Percentiles rank a stretch among this genome's conserved stretches.
These are phyloP conservation scores for Calonectria hawksworthii DNA, from an alignment of 2,329 filamentous ascomycete genomes.

Conservation along the genomic window DNA sequence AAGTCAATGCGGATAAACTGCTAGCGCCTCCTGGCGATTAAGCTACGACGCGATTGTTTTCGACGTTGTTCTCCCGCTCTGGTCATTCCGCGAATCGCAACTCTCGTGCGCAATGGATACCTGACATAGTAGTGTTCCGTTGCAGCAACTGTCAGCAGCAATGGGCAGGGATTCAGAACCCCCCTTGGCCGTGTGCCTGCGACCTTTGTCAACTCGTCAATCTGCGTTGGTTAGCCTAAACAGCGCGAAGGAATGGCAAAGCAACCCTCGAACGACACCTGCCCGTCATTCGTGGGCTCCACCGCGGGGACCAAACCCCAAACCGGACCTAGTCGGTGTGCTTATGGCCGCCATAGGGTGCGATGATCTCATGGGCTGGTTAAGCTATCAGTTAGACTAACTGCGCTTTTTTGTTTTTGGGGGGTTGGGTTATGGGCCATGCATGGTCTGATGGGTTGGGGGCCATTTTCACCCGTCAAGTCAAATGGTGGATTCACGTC, in stretches of 20 bases:
- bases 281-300: conserved; percentile 19
- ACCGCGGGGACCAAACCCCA: conserved; percentile 7
- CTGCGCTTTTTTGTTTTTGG: conserved; percentile 1
- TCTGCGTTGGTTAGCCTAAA: conserved; percentile 1
- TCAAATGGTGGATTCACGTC: conserved; percentile 4
- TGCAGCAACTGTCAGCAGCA: conserved; percentile 10
- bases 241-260: background rate
- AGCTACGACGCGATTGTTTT: conserved; percentile 6
- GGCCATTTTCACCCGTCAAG: conserved; percentile 1
- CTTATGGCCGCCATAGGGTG: conserved; percentile 14
- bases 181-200: background rate
- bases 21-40: background rate
- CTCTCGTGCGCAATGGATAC: conserved; percentile 5
- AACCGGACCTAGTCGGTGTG: conserved; percentile 7
- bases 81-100: background rate
- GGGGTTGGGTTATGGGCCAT: conserved; percentile 3
- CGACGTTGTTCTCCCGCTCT: background rate
- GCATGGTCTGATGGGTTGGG: conserved; percentile 19
- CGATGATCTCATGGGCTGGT: conserved; percentile 22
- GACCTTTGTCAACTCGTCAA: background rate
- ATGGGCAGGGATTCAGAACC: conserved; percentile 7
- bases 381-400: background rate
- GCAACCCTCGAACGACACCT: conserved; percentile 9
- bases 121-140: conserved; percentile 7
- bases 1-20: background rate